These are phyloP conservation scores for Boletus tomentosulus DNA, from an alignment of 768 basidiomycete species.

Conservation along the genomic window DNA sequence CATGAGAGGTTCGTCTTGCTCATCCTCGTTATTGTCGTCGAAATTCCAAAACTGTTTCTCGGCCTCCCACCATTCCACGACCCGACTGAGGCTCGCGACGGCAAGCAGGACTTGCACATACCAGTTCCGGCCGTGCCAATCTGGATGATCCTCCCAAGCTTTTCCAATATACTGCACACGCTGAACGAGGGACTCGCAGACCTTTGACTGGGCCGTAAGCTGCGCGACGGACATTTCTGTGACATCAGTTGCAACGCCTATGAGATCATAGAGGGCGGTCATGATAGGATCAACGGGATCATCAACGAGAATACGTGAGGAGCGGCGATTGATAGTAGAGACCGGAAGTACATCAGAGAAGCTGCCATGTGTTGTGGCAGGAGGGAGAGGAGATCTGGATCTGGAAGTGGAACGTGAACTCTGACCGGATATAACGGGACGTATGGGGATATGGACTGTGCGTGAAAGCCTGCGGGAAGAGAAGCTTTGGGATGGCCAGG, in stretches of 20 bases:
- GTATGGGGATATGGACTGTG: conserved; percentile 71
- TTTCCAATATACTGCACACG: conserved; percentile 88
- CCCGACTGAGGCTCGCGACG: conserved; percentile 91
- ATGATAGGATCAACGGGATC: conserved; percentile 89
- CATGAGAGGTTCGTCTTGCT: conserved; percentile 84
- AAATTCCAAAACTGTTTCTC: conserved; percentile 99
- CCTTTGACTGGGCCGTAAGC: conserved; percentile 80
- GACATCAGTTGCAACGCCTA: conserved; percentile 89
- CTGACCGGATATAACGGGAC: conserved; percentile 65
- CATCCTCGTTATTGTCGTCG: conserved; percentile 85
- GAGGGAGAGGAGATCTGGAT: conserved; percentile 88
- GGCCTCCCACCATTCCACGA: conserved; percentile 99
- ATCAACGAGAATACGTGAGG: conserved; percentile 79
- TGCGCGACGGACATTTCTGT: conserved; percentile 84
- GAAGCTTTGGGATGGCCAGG: conserved; percentile 53
- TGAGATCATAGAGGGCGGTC: conserved; percentile 86
- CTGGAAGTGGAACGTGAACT: conserved; percentile 94
- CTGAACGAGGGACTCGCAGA: conserved; percentile 83
- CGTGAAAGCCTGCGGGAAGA: conserved; percentile 81
- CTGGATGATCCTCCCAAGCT: conserved; percentile 96
- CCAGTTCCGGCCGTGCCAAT: conserved; percentile 98
- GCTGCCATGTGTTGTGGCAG: conserved; percentile 57
- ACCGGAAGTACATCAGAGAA: conserved; percentile 52
- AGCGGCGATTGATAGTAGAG: conserved; percentile 59
- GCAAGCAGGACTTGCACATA: conserved; percentile 96